phyloP scores from a whole-genome alignment of 1,284 basidiomycete species.

The Jaminaea rosea region DNA sequence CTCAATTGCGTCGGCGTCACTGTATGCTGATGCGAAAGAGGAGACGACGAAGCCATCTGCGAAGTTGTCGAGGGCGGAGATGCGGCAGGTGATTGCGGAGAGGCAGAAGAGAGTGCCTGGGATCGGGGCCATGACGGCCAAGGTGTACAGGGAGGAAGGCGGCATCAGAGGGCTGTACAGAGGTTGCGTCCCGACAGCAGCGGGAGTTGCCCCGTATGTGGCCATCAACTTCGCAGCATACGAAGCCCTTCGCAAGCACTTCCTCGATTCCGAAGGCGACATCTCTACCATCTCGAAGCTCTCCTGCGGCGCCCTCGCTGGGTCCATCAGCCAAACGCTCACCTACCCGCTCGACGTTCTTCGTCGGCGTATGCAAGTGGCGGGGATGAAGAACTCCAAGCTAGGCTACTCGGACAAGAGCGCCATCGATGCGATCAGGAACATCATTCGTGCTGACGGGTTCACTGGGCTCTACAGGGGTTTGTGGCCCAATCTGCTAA shows the following conservation, averaged over 20 bases:
- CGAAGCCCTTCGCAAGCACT: slow-evolving; percentile 40
- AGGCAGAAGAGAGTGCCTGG: slow-evolving; percentile 53
- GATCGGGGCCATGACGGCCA: slow-evolving; percentile 76
- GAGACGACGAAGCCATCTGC: background rate
- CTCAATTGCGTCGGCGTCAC: slow-evolving; percentile 60
- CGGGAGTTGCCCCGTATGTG: slow-evolving; percentile 87
- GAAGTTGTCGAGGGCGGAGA: background rate
- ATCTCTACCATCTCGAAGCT: slow-evolving; percentile 43
- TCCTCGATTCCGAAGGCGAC: slow-evolving; percentile 31
- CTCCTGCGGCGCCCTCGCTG: slow-evolving; percentile 52
- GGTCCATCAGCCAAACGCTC: slow-evolving; percentile 74
- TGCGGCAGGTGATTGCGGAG: slow-evolving; percentile 4
- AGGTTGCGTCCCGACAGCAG: slow-evolving; percentile 74
- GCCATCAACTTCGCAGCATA: slow-evolving; percentile 42
- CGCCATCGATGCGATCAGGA: slow-evolving; percentile 59
- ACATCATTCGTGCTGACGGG: slow-evolving; percentile 67
- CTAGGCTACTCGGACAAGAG: slow-evolving; percentile 62
- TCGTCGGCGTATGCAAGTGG: slow-evolving; percentile 88
- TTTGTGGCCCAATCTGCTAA: slow-evolving; percentile 80
- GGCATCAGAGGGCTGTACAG: slow-evolving; percentile 77
- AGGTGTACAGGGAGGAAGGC: slow-evolving; percentile 82
- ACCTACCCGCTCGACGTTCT: slow-evolving; percentile 95
- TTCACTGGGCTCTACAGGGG: slow-evolving; percentile 70
- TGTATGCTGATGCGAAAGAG: slow-evolving; percentile 30
- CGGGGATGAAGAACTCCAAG: slow-evolving; percentile 64